Base-by-base conservation (phyloP, 2,329 filamentous ascomycete species). In the Neurospora sp. region DNA sequence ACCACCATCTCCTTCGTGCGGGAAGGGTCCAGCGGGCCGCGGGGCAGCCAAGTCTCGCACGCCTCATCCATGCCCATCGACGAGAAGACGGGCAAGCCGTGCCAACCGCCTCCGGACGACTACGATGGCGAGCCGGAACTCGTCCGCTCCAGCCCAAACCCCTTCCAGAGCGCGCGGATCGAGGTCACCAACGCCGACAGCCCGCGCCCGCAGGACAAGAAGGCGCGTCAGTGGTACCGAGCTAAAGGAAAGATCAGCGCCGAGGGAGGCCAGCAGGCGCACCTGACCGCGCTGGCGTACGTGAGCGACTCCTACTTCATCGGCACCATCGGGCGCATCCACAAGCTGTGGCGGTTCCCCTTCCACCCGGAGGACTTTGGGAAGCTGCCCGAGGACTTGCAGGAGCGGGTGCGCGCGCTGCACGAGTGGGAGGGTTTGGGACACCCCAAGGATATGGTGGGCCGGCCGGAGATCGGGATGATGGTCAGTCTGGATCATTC, bases 281-380 rank as follows among this genome's bases (percentile, higher is more conserved):
- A 98, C 78, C 84, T 97, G 42, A 91, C 88, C 43, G 96, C 96
- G 9, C 84, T 99, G 72, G 95, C 95, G 33, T 99, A 98, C 82
- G 92, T 98, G 83, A 93, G 90, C 36, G 95, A 98, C 81, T 91
- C 87, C 77, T 96, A 92, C 82, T 98, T 99, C 81, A 94, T 98
- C 79, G 94, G 92, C 46, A 97, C 94, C 1, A 88, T 97, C 8
- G 85, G 90, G 38, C 88, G 93, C 23, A 90, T 94, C 69, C 94
- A 97, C 80, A 86, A 88, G 70, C 85, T 97, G 42, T 94, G 91
- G 86, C 86, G 92, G 15, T 93, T 92, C 78, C 87, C 86, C 11
- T 76, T 78, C 68, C 58, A 69, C 42, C 82, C 89, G n/a, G 82
- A 85, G n/a, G 77, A 80, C 15, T 79, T 87, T 71, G 78, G 86